These are phyloP conservation scores for Ormosia semicastrata DNA, from an alignment of 306 rosid genomes.

Conservation along the genomic window DNA sequence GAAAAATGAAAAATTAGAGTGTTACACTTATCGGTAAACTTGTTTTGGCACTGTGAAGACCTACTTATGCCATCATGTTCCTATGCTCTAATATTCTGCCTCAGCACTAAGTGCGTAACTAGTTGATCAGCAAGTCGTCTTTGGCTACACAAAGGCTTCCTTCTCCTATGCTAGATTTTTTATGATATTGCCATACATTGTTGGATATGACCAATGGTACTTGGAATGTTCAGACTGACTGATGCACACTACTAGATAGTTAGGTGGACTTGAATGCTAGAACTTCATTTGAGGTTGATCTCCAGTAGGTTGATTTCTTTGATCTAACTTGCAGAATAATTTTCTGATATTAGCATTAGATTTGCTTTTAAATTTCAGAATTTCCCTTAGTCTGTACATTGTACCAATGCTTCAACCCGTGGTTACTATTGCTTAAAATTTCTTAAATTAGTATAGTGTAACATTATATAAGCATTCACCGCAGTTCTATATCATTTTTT, in stretches of 20 bases:
- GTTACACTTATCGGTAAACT: too few species aligned
- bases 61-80: not conserved
- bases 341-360: not conserved
- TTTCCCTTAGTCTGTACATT: too few species aligned
- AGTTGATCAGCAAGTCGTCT: constrained; percentile 62
- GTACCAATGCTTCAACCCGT: too few species aligned
- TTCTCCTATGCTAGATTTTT: constrained; percentile 58
- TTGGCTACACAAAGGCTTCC: constrained; percentile 58
- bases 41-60: not conserved
- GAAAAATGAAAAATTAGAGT: too few species aligned
- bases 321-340: not conserved
- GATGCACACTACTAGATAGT: too few species aligned
- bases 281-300: too few species aligned
- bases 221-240: too few species aligned
- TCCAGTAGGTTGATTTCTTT: not conserved
- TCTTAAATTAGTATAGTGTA: not conserved
- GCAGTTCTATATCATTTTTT: too few species aligned
- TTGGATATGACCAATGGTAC: not conserved
- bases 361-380: too few species aligned
- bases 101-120: not conserved
- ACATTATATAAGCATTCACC: too few species aligned
- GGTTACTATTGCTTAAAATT: not conserved
- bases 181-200: constrained; percentile 23
- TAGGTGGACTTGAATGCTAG: too few species aligned
- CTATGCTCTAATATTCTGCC: not conserved